These are phyloP conservation scores for Tillandsia fasciculata DNA, from an alignment of 176 grass and related monocot genomes.

Conservation along the genomic window DNA sequence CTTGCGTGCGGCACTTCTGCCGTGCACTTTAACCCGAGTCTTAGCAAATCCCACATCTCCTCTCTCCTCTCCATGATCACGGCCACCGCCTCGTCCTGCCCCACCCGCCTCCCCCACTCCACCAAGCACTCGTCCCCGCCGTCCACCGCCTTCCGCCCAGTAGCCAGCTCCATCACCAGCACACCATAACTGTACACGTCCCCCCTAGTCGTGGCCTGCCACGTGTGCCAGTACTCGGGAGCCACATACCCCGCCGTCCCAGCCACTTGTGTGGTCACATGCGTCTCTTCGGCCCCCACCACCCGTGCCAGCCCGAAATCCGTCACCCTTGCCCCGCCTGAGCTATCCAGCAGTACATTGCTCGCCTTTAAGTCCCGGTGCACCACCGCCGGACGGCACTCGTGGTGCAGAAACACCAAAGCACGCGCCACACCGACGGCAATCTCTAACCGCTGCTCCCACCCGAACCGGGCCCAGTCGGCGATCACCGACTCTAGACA, in stretches of 20 bases:
- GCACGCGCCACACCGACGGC: constrained; percentile 62
- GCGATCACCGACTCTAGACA: constrained; percentile 51
- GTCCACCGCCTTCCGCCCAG: constrained; percentile 52
- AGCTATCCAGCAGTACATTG: constrained; percentile 65
- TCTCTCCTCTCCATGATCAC: neutral
- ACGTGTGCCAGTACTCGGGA: constrained; percentile 72
- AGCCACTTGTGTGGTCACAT: constrained; percentile 87
- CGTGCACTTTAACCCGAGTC: constrained; percentile 10
- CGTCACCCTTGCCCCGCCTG: constrained; percentile 52
- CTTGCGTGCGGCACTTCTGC: constrained; percentile 12
- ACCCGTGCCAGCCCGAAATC: constrained; percentile 81
- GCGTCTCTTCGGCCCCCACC: constrained; percentile 56
- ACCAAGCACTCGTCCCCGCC: constrained; percentile 68
- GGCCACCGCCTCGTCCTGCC: constrained; percentile 14
- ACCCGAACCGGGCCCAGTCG: constrained; percentile 30
- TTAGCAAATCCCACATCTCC: constrained; percentile 12
- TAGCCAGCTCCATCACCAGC: constrained; percentile 76
- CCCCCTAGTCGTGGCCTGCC: constrained; percentile 77
- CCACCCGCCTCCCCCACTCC: constrained; percentile 48
- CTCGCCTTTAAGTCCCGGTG: constrained; percentile 96
- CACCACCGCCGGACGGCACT: constrained; percentile 74
- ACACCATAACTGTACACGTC: constrained; percentile 95
- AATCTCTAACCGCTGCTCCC: constrained; percentile 32
- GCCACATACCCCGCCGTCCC: constrained; percentile 98
- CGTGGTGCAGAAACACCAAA: constrained; percentile 75